Conservation (phyloP, 2,329 filamentous ascomycete species). For the Cadophora gregata region DNA sequence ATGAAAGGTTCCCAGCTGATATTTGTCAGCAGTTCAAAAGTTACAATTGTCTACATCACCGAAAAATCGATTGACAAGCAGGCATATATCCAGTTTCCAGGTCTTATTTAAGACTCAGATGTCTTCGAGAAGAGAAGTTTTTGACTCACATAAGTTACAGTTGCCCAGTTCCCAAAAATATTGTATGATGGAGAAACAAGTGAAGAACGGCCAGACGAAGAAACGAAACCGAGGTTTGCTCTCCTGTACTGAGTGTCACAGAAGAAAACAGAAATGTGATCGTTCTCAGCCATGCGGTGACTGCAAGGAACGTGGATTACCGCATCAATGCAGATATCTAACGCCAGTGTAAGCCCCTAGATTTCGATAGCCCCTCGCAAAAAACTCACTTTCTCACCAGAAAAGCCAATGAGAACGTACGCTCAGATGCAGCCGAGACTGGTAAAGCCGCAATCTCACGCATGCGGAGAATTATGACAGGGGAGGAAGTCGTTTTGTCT, state of each 20-base stretch:
- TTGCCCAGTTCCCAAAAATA: not conserved
- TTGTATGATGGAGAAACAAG: conserved; percentile 8
- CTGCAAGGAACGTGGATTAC: conserved; percentile 31
- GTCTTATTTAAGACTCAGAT: not conserved
- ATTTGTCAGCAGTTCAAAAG: conserved; percentile 20
- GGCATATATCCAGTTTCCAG: not conserved
- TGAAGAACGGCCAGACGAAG: conserved; percentile 11
- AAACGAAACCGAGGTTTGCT: conserved; percentile 31
- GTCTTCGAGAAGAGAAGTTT: not conserved
- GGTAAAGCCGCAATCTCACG: conserved; percentile 22
- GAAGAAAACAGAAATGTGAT: conserved; percentile 39
- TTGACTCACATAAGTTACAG: not conserved
- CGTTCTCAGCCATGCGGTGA: conserved; percentile 31
- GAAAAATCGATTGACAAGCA: conserved; percentile 16
- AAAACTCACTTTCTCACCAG: conserved; percentile 14
- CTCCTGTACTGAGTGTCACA: conserved; percentile 37
- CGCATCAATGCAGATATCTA: conserved; percentile 33
- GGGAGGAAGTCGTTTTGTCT: conserved; percentile 30
- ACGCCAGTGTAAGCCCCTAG: conserved; percentile 26
- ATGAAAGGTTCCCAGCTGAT: not conserved
- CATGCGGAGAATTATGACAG: conserved; percentile 27
- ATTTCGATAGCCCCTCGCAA: not conserved
- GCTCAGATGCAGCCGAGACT: not conserved
- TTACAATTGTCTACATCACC: conserved; percentile 11
- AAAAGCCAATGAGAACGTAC: conserved; percentile 7